Evolutionary conservation across 345 rosid genomes (phyloP).

Genomic region (Rhodamnia argentea): DNA sequence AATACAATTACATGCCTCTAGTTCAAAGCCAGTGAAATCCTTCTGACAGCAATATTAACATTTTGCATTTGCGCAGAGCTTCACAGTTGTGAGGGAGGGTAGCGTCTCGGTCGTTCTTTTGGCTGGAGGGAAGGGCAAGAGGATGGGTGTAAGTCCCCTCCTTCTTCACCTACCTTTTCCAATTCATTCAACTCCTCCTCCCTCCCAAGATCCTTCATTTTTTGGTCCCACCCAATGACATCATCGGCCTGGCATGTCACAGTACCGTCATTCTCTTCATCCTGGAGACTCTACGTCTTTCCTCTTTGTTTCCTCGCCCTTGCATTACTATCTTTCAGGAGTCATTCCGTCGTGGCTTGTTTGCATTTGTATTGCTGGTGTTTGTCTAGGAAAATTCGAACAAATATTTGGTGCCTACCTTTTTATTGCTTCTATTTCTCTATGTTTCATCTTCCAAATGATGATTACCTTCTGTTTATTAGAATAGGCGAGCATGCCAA

Average conservation of each 20-base stretch:
- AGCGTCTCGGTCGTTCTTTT: constrained; percentile 80
- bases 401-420: neutral
- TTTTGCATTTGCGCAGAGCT: constrained; percentile 15
- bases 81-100: constrained; percentile 40
- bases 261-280: too few species aligned
- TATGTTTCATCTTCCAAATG: constrained; percentile 18
- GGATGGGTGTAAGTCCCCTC: constrained; percentile 71
- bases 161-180: neutral
- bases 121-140: constrained; percentile 91
- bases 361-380: neutral
- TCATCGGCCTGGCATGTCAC: neutral
- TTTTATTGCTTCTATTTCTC: constrained; percentile 5
- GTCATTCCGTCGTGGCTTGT: neutral
- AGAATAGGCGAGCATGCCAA: constrained; percentile 83
- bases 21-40: neutral
- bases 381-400: neutral
- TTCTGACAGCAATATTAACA: neutral
- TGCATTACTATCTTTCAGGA: neutral
- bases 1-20: neutral
- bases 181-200: neutral
- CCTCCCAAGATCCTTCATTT: neutral
- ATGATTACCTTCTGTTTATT: constrained; percentile 33
- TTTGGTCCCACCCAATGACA: neutral
- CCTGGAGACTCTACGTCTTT: neutral
- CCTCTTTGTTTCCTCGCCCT: neutral